Base-by-base conservation (phyloP, 192 early-diverging fungal genomes). In the Pilobolus umbonatus region DNA sequence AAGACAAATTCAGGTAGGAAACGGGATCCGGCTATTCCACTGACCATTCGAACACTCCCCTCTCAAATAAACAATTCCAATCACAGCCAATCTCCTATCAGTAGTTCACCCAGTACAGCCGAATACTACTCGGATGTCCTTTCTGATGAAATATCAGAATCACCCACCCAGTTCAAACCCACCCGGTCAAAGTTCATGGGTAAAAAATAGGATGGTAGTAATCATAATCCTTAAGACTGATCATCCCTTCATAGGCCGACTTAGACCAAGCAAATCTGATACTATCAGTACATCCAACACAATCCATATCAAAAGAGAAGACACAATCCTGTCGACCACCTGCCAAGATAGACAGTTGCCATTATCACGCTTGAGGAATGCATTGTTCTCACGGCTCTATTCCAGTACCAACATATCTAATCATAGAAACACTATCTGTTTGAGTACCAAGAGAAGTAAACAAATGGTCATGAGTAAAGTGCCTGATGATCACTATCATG, bases 211-310 rank as follows among this genome's bases (percentile, higher is more conserved):
- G 2, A 5, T 4, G 17, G 39, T 11, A 46, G 25, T 22, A 1
- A 46, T 46, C n/a, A n/a, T n/a, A n/a, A n/a, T n/a, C n/a, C n/a
- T n/a, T n/a, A n/a, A n/a, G n/a, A n/a, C n/a, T n/a, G n/a, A n/a
- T n/a, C n/a, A n/a, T n/a, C n/a, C n/a, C 8, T 54, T 54, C 15
- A 36, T 25, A 21, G 52, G 52, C 2, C 52, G 28, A 5, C 31
- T 54, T 10, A 19, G 34, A 14, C 52, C 52, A 1, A 54, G 52
- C 25, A 54, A 54, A 54, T 54, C 52, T 1, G 52, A 54, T 24
- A 22, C 31, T 11, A 54, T 11, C 12, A 25, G 52, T 38, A 54
- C 38, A 22, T 36, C 28, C 35, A 54, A 26, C n/a, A 36, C 28
- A 11, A 36, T 31, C n/a, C 5, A 51, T 31, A 24, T 19, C 19